Conservation (phyloP, 2,329 filamentous ascomycete species). For the Dactylella cylindrospora region DNA sequence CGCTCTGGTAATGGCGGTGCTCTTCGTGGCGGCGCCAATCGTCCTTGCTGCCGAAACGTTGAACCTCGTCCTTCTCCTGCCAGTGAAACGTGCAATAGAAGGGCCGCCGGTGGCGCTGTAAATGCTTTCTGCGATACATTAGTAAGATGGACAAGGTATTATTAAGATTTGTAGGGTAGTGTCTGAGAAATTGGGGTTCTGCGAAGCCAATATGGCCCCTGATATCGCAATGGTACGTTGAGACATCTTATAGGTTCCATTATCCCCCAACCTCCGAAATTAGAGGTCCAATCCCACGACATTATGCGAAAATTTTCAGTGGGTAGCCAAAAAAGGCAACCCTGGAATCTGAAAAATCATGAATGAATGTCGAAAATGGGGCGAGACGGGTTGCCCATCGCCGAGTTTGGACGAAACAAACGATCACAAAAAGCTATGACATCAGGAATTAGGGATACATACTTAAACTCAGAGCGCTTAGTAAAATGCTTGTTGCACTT, state of each 20-base stretch:
- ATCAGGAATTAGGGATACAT: conserved; percentile 2
- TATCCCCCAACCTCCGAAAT: too few species aligned
- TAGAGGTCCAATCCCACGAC: too few species aligned
- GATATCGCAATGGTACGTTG: too few species aligned
- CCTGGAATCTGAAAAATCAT: too few species aligned
- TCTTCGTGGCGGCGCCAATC: conserved; percentile 93
- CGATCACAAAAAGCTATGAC: neutral
- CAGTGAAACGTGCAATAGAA: conserved; percentile 75
- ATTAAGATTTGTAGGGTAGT: conserved; percentile 6
- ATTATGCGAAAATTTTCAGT: too few species aligned
- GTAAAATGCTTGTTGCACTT: conserved; percentile 28
- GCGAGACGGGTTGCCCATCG: too few species aligned
- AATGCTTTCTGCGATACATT: conserved; percentile 68
- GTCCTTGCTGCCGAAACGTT: conserved; percentile 84
- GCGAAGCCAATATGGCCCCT: too few species aligned
- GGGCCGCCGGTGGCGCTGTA: conserved; percentile 75
- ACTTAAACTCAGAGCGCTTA: conserved; percentile 35
- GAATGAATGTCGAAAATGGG: too few species aligned
- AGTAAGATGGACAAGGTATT: too few species aligned
- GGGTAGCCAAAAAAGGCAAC: too few species aligned
- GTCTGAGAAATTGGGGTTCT: too few species aligned
- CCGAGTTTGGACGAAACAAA: neutral
- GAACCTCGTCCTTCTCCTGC: conserved; percentile 58
- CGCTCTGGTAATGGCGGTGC: conserved; percentile 70
- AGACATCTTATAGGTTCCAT: too few species aligned